A percentile compares a stretch with the other conserved stretches of the same genome.
Conservation (phyloP, 108 stramenopile genomes). For the Skeletonema menzelii region DNA sequence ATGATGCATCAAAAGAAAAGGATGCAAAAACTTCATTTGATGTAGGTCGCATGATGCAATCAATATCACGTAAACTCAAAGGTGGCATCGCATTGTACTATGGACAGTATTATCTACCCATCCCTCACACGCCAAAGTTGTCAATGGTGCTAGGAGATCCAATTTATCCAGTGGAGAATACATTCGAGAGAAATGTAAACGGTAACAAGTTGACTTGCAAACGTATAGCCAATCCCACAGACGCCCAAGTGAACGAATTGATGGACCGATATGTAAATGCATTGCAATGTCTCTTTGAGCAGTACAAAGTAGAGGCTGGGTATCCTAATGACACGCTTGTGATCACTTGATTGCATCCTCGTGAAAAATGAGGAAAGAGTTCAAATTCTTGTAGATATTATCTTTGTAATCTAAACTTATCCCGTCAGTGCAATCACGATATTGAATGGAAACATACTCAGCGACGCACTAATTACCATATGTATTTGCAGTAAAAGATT, state of each 20-base stretch:
- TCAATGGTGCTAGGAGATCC: conserved; percentile 21
- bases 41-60: background rate
- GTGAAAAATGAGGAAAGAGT: too few species aligned
- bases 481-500: too few species aligned
- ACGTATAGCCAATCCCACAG: conserved; percentile 11
- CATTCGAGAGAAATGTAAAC: background rate
- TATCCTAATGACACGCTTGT: conserved; percentile 23
- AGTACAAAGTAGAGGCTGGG: conserved; percentile 25
- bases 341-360: conserved; percentile 7
- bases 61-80: conserved; percentile 19
- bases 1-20: background rate
- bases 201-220: conserved; percentile 16
- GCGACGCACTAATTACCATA: too few species aligned
- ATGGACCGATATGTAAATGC: conserved; percentile 12
- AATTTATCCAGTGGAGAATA: conserved; percentile 5
- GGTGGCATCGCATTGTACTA: conserved; percentile 21
- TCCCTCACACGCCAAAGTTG: conserved; percentile 6
- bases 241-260: conserved; percentile 15
- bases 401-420: background rate
- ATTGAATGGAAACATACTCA: too few species aligned
- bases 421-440: too few species aligned
- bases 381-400: background rate
- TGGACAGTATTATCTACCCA: conserved; percentile 12
- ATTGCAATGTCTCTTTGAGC: conserved; percentile 25
- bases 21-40: background rate